Conservation (phyloP, 2,329 filamentous ascomycete species). For the Rhexocercosporidium sp. region DNA sequence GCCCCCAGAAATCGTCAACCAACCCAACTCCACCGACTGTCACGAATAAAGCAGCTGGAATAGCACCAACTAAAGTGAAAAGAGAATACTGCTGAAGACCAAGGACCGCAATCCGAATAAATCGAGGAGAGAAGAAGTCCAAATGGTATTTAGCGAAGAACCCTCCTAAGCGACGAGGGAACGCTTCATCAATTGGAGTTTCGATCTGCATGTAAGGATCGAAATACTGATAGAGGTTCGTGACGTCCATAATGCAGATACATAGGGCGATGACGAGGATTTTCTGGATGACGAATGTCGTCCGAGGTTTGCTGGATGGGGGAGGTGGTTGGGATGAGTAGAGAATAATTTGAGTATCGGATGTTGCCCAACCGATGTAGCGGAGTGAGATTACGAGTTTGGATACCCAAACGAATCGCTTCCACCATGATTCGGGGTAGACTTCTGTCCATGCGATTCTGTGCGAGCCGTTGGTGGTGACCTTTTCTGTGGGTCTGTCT, state of each 20-base stretch:
- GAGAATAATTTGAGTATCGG: neutral
- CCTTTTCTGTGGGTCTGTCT: neutral
- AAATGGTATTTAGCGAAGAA: slow-evolving; percentile 16
- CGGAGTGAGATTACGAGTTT: slow-evolving; percentile 19
- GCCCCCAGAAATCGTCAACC: slow-evolving; percentile 19
- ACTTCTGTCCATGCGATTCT: slow-evolving; percentile 17
- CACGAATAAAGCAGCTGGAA: slow-evolving; percentile 18
- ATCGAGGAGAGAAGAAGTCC: slow-evolving; percentile 14
- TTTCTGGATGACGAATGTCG: slow-evolving; percentile 7
- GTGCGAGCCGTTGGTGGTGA: neutral
- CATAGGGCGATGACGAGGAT: slow-evolving; percentile 8
- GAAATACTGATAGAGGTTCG: slow-evolving; percentile 19
- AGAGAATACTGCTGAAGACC: slow-evolving; percentile 18
- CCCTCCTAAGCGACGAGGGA: slow-evolving; percentile 12
- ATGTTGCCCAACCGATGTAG: slow-evolving; percentile 19
- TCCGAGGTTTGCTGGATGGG: neutral
- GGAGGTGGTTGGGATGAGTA: slow-evolving; percentile 3
- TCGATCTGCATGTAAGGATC: slow-evolving; percentile 28
- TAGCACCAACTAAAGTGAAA: slow-evolving; percentile 11
- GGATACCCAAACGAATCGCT: slow-evolving; percentile 17
- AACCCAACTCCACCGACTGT: slow-evolving; percentile 17
- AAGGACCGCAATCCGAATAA: slow-evolving; percentile 16
- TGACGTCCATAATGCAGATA: slow-evolving; percentile 16
- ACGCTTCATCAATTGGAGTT: slow-evolving; percentile 14
- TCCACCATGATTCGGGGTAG: slow-evolving; percentile 10